Evolutionary conservation across 495 filamentous ascomycete species (phyloP).

Genomic region (Hypoxylon cercidicola): DNA sequence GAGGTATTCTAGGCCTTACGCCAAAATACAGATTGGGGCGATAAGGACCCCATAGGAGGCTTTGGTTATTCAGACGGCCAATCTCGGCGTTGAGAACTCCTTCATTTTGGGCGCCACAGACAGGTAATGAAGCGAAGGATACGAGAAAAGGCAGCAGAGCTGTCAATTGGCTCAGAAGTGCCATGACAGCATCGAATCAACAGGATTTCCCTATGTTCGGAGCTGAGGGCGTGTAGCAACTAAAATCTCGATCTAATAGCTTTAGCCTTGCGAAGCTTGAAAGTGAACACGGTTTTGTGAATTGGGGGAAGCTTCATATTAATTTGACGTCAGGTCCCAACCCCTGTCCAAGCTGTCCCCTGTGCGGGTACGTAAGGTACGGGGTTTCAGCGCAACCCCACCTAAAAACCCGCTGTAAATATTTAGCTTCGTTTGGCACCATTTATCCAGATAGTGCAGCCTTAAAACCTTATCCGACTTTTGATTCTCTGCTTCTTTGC

Average conservation of each 20-base stretch:
- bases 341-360: conserved; percentile 3
- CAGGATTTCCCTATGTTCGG: neutral
- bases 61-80: conserved; percentile 76
- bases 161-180: conserved; percentile 42
- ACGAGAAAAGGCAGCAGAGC: conserved; percentile 44
- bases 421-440: neutral
- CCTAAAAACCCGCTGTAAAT: conserved; percentile 21
- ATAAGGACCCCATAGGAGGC: conserved; percentile 96
- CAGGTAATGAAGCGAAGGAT: conserved; percentile 15
- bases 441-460: conserved; percentile 5
- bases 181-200: conserved; percentile 43
- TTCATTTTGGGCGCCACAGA: conserved; percentile 40
- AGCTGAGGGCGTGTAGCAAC: conserved; percentile 1
- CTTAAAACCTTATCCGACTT: conserved; percentile 20
- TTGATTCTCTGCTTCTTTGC: neutral
- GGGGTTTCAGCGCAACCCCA: conserved; percentile 19
- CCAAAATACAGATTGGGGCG: conserved; percentile 97
- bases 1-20: conserved; percentile 84
- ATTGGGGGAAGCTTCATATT: conserved; percentile 43
- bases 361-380: conserved; percentile 2
- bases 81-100: conserved; percentile 61
- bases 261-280: conserved; percentile 23
- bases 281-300: conserved; percentile 47
- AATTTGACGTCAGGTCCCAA: conserved; percentile 40
- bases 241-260: conserved; percentile 1